These are phyloP conservation scores for Aspergillus incahuasiensis DNA, from an alignment of 495 filamentous ascomycete species.

Conservation along the genomic window DNA sequence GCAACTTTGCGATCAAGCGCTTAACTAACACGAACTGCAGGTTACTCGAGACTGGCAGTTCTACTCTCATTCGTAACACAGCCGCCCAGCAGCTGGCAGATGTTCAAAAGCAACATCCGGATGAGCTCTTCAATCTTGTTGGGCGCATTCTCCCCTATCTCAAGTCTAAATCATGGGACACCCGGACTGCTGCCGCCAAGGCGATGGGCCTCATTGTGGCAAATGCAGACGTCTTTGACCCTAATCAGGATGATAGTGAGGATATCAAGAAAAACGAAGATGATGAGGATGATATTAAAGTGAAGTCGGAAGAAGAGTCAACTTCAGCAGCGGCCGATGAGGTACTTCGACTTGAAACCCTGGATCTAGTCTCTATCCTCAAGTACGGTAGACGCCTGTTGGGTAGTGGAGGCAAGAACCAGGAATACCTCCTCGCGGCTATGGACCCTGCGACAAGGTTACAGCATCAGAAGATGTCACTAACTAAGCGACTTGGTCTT, in stretches of 20 bases:
- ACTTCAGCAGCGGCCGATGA: slow-evolving; percentile 26
- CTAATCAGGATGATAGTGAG: slow-evolving; percentile 63
- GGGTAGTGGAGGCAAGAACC: slow-evolving; percentile 76
- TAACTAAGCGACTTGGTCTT: slow-evolving; percentile 78
- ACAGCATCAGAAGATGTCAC: slow-evolving; percentile 80
- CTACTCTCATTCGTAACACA: slow-evolving; percentile 88
- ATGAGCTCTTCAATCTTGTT: slow-evolving; percentile 95
- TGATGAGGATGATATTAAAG: slow-evolving; percentile 44
- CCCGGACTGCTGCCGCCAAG: slow-evolving; percentile 81
- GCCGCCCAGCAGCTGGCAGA: slow-evolving; percentile 94
- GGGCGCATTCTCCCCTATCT: slow-evolving; percentile 92
- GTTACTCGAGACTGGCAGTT: slow-evolving; percentile 93
- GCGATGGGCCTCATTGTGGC: slow-evolving; percentile 89
- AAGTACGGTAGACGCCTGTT: slow-evolving; percentile 76
- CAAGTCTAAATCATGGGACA: slow-evolving; percentile 92
- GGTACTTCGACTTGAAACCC: slow-evolving; percentile 62
- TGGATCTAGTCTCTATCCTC: slow-evolving; percentile 76
- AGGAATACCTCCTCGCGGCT: slow-evolving; percentile 72
- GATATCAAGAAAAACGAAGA: slow-evolving; percentile 51
- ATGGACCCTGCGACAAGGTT: slow-evolving; percentile 78
- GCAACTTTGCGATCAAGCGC: slow-evolving; percentile 3
- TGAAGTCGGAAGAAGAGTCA: slow-evolving; percentile 43
- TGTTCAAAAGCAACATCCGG: slow-evolving; percentile 94
- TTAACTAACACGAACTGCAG: slow-evolving; percentile 46
- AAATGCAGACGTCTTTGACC: slow-evolving; percentile 82